phyloP scores from a whole-genome alignment of 2,329 filamentous ascomycete genomes.

The Metarhizium anisopliae region DNA sequence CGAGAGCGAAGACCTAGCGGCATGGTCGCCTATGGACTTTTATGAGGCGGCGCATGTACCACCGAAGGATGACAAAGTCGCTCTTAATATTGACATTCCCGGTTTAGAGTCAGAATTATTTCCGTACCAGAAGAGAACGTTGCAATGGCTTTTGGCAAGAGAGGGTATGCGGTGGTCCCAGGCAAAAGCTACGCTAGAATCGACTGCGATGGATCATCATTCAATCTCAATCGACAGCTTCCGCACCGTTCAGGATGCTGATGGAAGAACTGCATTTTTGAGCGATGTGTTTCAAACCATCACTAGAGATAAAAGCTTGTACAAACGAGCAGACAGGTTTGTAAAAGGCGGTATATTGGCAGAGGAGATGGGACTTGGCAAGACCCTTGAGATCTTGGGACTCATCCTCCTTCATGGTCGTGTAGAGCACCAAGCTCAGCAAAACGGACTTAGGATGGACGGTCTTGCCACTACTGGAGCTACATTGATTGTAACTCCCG shows the following conservation, averaged over 20 bases:
- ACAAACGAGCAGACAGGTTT: conserved; percentile 29
- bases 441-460: conserved; percentile 25
- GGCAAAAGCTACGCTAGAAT: conserved; percentile 10
- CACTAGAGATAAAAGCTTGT: conserved; percentile 37
- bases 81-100: conserved; percentile 31
- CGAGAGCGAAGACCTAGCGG: conserved; percentile 6
- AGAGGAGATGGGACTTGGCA: conserved; percentile 78
- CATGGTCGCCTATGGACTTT: conserved; percentile 47
- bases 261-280: conserved; percentile 36
- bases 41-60: conserved; percentile 63
- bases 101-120: conserved; percentile 46
- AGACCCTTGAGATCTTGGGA: conserved; percentile 67
- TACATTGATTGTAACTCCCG: conserved; percentile 54
- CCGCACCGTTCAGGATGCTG: conserved; percentile 22
- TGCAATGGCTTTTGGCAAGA: conserved; percentile 60
- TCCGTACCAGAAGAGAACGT: conserved; percentile 62
- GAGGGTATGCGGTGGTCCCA: conserved; percentile 49
- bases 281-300: conserved; percentile 57
- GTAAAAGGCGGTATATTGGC: conserved; percentile 58
- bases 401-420: conserved; percentile 55
- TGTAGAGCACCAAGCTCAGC: neutral
- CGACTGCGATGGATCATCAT: conserved; percentile 6
- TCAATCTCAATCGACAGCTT: conserved; percentile 17
- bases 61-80: conserved; percentile 27
- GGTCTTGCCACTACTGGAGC: conserved; percentile 41